A percentile compares a stretch with the other conserved stretches of the same genome.
These are phyloP conservation scores for Pseudogymnoascus sp. DNA, from an alignment of 2,329 filamentous ascomycete genomes.

Conservation along the genomic window DNA sequence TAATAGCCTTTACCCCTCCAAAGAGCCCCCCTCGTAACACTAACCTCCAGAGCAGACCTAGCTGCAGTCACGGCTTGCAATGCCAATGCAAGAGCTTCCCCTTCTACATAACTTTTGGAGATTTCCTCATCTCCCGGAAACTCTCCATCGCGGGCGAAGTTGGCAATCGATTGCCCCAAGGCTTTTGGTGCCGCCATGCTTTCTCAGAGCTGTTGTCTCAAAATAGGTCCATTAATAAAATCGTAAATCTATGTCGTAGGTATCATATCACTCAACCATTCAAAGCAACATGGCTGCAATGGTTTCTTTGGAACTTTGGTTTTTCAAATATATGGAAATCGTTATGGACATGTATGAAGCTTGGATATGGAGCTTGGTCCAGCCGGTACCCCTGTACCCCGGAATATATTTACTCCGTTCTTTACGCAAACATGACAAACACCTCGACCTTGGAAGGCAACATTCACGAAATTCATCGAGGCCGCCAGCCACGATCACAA, in stretches of 20 bases:
- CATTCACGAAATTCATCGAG: constrained; percentile 2
- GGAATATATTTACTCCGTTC: background rate
- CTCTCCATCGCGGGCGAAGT: constrained; percentile 47
- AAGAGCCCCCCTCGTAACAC: background rate
- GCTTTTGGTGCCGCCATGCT: constrained; percentile 29
- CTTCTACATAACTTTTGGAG: constrained; percentile 27
- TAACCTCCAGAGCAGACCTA: constrained; percentile 36
- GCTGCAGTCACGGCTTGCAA: constrained; percentile 38
- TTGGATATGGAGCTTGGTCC: constrained; percentile 2
- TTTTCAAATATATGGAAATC: constrained; percentile 7
- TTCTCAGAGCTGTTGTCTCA: constrained; percentile 4
- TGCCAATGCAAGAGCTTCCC: constrained; percentile 35
- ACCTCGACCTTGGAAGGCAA: background rate
- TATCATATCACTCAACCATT: background rate
- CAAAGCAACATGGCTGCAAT: constrained; percentile 27
- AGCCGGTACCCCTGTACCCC: background rate
- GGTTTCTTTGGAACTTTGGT: constrained; percentile 26
- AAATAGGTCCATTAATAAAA: background rate
- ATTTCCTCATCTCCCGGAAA: constrained; percentile 44
- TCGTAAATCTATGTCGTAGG: background rate
- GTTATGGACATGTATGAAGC: constrained; percentile 11
- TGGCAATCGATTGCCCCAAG: constrained; percentile 55
- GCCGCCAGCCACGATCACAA: background rate
- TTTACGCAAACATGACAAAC: background rate
- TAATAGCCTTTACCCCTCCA: background rate